Evolutionary conservation across 148 eudicot genomes (phyloP).

Genomic region (Arctostaphylos glauca): DNA sequence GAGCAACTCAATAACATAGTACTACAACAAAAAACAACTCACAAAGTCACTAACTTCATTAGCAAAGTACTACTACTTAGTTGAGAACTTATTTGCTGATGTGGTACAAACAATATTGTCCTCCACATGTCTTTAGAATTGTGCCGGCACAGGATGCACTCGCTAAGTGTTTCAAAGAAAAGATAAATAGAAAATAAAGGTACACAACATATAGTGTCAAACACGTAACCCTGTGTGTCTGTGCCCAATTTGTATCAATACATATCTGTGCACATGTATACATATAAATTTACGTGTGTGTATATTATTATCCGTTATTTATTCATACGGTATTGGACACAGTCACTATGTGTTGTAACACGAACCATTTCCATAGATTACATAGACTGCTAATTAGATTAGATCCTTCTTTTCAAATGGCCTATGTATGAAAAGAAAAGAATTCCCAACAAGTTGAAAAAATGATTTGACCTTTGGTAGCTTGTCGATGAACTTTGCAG

Average conservation of each 20-base stretch:
- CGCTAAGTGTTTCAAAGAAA: neutral
- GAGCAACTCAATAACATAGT: neutral
- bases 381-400: neutral
- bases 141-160: neutral
- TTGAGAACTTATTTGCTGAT: neutral
- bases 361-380: neutral
- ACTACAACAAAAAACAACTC: neutral
- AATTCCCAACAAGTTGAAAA: neutral
- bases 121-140: neutral
- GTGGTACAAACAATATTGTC: neutral
- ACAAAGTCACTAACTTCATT: neutral
- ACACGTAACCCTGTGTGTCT: neutral
- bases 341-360: neutral
- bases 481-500: constrained; percentile 75
- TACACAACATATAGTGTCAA: neutral
- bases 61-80: neutral
- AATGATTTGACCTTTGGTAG: constrained; percentile 45
- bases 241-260: neutral
- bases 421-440: neutral
- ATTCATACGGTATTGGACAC: neutral
- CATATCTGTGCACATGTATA: neutral
- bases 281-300: too few species aligned
- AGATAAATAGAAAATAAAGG: neutral
- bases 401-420: neutral
- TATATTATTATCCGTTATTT: neutral